A percentile compares a stretch with the other conserved stretches of the same genome.
These are phyloP conservation scores for Auricularia cornea DNA, from an alignment of 768 basidiomycete genomes.

Conservation along the genomic window DNA sequence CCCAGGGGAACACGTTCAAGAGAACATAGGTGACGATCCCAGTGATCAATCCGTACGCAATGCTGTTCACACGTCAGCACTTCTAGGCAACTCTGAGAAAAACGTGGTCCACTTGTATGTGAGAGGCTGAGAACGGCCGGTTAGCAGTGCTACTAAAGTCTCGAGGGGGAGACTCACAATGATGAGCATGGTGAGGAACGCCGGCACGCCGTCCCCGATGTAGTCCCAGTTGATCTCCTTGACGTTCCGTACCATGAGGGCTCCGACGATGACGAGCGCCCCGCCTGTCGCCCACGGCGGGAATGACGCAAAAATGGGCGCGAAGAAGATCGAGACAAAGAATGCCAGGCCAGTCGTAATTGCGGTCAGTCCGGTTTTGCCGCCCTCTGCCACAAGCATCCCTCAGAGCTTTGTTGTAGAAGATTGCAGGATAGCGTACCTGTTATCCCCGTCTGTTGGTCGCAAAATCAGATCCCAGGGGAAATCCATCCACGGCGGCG, in stretches of 20 bases:
- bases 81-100: neutral
- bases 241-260: conserved; percentile 81
- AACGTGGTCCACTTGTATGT: conserved; percentile 54
- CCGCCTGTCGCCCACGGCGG: conserved; percentile 85
- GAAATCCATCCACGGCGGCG: too few relatives aligned
- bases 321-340: conserved; percentile 80
- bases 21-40: conserved; percentile 64
- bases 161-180: conserved; percentile 38
- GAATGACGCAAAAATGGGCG: conserved; percentile 82
- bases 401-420: too few relatives aligned
- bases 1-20: conserved; percentile 61
- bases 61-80: conserved; percentile 39
- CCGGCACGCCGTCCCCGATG: conserved; percentile 78
- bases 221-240: conserved; percentile 87
- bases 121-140: conserved; percentile 32
- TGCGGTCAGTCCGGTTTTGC: conserved; percentile 78
- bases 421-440: too few relatives aligned
- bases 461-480: too few relatives aligned
- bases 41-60: conserved; percentile 83
- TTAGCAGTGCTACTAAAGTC: conserved; percentile 8
- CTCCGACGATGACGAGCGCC: conserved; percentile 78
- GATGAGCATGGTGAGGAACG: conserved; percentile 72
- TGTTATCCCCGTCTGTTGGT: too few relatives aligned
- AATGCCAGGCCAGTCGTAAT: conserved; percentile 65
- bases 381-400: conserved; percentile 86